A percentile compares a stretch with the other conserved stretches of the same genome.
Evolutionary conservation across 2,329 filamentous ascomycete species (phyloP).

Genomic region (Alternaria consortialis): DNA sequence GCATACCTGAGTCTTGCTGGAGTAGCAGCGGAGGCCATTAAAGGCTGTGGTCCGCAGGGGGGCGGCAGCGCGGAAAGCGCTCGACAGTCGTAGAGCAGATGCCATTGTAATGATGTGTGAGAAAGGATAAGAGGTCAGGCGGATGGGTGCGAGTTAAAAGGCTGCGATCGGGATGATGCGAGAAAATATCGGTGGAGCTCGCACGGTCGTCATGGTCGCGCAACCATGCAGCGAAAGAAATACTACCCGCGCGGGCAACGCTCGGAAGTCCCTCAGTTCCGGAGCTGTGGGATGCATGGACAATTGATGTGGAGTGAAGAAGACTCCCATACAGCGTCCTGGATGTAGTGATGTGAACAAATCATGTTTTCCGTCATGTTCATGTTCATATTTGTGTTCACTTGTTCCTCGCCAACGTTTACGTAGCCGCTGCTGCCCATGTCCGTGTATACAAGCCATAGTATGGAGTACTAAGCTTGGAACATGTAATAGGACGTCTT

Average conservation of each 20-base stretch:
- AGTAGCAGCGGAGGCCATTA: conserved; percentile 89
- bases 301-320: not conserved
- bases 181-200: conserved; percentile 40
- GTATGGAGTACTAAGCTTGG: conserved; percentile 4
- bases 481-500: not conserved
- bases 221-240: conserved; percentile 11
- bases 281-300: conserved; percentile 1
- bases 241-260: conserved; percentile 14
- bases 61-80: conserved; percentile 77
- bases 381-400: not conserved
- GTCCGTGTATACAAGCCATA: not conserved
- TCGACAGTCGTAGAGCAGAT: conserved; percentile 80
- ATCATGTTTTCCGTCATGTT: not conserved
- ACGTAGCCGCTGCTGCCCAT: conserved; percentile 1
- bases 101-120: conserved; percentile 71
- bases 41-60: conserved; percentile 76
- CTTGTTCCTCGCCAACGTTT: not conserved
- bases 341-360: not conserved
- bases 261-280: conserved; percentile 19
- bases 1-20: conserved; percentile 83
- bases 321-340: not conserved
- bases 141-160: conserved; percentile 41
- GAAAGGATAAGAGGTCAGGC: conserved; percentile 47
- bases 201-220: conserved; percentile 19
- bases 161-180: conserved; percentile 27